These are phyloP conservation scores for Prunella vulgaris DNA, from an alignment of 257 asterid genomes.

Conservation along the genomic window DNA sequence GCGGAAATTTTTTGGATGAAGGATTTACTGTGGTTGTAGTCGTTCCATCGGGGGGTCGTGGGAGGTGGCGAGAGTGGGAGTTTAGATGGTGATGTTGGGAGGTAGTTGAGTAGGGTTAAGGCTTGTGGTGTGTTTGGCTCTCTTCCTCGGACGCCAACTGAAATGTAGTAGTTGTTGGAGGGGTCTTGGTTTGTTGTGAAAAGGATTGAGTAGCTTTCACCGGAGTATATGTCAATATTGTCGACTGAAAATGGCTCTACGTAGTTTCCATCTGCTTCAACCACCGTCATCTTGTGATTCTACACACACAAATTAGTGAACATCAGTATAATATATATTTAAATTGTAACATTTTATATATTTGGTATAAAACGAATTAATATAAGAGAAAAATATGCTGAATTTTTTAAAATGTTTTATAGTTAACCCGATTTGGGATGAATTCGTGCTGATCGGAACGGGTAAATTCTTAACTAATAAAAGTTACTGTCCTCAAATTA, in stretches of 20 bases:
- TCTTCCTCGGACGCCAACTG: constrained; percentile 59
- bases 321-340: background rate
- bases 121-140: constrained; percentile 69
- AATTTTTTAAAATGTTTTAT: no score
- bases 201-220: constrained; percentile 72
- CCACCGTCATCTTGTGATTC: constrained; percentile 70
- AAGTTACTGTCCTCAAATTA: no score
- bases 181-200: constrained; percentile 59
- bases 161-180: constrained; percentile 56
- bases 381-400: no score
- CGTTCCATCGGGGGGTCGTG: constrained; percentile 56
- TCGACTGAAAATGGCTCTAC: constrained; percentile 52
- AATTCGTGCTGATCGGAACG: no score
- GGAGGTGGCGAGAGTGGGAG: constrained; percentile 56
- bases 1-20: constrained; percentile 41
- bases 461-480: no score
- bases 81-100: constrained; percentile 31
- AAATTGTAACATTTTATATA: background rate
- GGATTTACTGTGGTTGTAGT: constrained; percentile 50
- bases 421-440: no score
- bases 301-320: constrained; percentile 10
- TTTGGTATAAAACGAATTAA: background rate
- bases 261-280: constrained; percentile 87
- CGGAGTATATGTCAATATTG: constrained; percentile 72
- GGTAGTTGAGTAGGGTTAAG: constrained; percentile 63